Evolutionary conservation across 345 rosid genomes (phyloP).

Genomic region (Abelmoschus esculentus): DNA sequence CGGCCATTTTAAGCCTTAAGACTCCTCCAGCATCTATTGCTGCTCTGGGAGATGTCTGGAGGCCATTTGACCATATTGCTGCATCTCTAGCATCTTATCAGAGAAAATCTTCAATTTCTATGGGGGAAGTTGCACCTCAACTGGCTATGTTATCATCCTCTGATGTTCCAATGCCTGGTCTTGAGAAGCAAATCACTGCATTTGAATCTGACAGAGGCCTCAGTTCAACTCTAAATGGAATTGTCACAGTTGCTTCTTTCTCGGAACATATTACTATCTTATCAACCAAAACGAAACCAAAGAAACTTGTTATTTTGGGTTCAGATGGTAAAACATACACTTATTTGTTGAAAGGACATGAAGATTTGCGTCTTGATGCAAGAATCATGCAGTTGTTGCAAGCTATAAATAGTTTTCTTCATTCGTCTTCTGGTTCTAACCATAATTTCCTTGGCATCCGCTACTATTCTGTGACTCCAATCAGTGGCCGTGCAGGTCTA

Average conservation of each 20-base stretch:
- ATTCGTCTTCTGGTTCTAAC: slow-evolving; percentile 46
- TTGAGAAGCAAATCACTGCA: slow-evolving; percentile 56
- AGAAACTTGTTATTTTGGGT: slow-evolving; percentile 78
- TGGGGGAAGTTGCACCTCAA: slow-evolving; percentile 84
- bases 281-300: slow-evolving; percentile 89
- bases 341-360: slow-evolving; percentile 85
- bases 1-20: slow-evolving; percentile 65
- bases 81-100: slow-evolving; percentile 77
- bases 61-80: slow-evolving; percentile 75
- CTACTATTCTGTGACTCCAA: slow-evolving; percentile 83
- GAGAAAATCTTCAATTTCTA: slow-evolving; percentile 63
- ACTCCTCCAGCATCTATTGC: slow-evolving; percentile 63
- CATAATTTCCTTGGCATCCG: slow-evolving; percentile 54
- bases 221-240: slow-evolving; percentile 44
- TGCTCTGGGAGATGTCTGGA: slow-evolving; percentile 80
- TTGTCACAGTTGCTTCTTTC: slow-evolving; percentile 70
- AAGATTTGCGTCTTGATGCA: slow-evolving; percentile 95
- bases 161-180: slow-evolving; percentile 96
- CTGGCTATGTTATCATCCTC: slow-evolving; percentile 72
- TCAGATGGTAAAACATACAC: slow-evolving; percentile 85
- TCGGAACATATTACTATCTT: slow-evolving; percentile 58
- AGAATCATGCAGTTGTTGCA: slow-evolving; percentile 96
- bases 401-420: slow-evolving; percentile 66
- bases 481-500: slow-evolving; percentile 91
- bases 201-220: slow-evolving; percentile 44